Evolutionary conservation across 192 early-diverging fungal species (phyloP).

Genomic region (Coemansia asiatica): DNA sequence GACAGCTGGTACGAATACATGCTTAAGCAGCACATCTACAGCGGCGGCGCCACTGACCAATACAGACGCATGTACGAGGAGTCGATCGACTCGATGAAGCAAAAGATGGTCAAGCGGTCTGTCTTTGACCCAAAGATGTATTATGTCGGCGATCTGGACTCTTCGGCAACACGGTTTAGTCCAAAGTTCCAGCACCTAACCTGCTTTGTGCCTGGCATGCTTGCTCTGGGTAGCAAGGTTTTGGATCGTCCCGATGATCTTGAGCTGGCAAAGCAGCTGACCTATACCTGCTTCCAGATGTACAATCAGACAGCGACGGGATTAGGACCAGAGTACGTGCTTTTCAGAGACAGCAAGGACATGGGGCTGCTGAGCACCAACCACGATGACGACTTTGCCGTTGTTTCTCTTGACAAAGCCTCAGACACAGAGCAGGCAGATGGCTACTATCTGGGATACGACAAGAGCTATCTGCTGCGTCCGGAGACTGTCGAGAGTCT

Average conservation of each 20-base stretch:
- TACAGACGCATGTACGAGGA: slow-evolving; percentile 56
- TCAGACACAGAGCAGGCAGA: slow-evolving; percentile 21
- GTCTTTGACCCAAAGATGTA: slow-evolving; percentile 42
- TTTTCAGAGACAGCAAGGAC: slow-evolving; percentile 59
- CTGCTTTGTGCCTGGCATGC: slow-evolving; percentile 72
- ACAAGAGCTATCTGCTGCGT: slow-evolving; percentile 55
- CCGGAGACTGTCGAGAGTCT: slow-evolving; percentile 90
- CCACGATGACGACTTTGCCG: slow-evolving; percentile 32
- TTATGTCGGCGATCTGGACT: slow-evolving; percentile 51
- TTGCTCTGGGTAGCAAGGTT: slow-evolving; percentile 61
- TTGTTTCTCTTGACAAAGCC: slow-evolving; percentile 14
- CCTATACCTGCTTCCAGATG: slow-evolving; percentile 61
- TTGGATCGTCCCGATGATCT: slow-evolving; percentile 54
- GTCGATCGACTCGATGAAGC: slow-evolving; percentile 51
- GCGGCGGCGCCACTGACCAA: slow-evolving; percentile 34
- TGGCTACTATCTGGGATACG: slow-evolving; percentile 41
- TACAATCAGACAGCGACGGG: slow-evolving; percentile 77
- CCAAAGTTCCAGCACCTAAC: slow-evolving; percentile 56
- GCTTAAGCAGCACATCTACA: slow-evolving; percentile 55
- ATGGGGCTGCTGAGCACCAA: slow-evolving; percentile 23
- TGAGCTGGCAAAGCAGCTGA: slow-evolving; percentile 49
- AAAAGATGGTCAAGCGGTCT: slow-evolving; percentile 43
- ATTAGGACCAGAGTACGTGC: slow-evolving; percentile 84
- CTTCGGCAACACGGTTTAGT: slow-evolving; percentile 41
- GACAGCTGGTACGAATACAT: slow-evolving; percentile 60